Conservation (phyloP, 2,329 filamentous ascomycete species). For the Ceratocystis alfenasii region DNA sequence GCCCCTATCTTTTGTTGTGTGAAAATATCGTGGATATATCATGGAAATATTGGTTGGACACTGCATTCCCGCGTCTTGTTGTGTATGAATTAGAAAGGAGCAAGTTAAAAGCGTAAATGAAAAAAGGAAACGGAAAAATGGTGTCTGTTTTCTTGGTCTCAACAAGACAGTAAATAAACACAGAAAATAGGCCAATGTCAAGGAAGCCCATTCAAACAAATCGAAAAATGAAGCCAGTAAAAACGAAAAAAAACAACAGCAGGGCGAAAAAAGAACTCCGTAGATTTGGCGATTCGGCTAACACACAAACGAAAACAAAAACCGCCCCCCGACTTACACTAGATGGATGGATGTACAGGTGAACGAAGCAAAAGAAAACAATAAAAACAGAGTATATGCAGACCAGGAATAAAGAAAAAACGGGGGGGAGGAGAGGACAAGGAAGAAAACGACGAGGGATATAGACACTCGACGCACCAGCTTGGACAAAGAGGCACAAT, state of each 20-base stretch:
- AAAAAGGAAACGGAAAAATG: background rate
- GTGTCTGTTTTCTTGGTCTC: background rate
- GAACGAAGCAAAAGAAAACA: slow-evolving; percentile 8
- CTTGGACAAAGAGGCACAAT: background rate
- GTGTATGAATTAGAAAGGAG: background rate
- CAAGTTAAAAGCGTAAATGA: background rate
- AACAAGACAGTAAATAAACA: background rate
- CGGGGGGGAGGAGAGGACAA: background rate
- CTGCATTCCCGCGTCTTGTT: background rate
- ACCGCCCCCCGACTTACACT: background rate
- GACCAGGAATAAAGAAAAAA: slow-evolving; percentile 7
- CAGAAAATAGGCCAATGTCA: background rate
- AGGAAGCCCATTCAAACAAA: too few relatives aligned
- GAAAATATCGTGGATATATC: background rate
- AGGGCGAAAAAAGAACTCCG: slow-evolving; percentile 5
- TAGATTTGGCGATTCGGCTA: background rate
- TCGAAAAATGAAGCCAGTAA: background rate
- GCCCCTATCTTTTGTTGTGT: background rate
- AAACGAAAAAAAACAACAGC: background rate
- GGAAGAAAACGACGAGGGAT: slow-evolving; percentile 4
- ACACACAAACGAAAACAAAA: slow-evolving; percentile 4
- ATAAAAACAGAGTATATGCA: slow-evolving; percentile 5
- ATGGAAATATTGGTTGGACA: background rate
- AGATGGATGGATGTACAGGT: slow-evolving; percentile 4
- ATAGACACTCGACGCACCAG: background rate